phyloP scores from a whole-genome alignment of 2,329 filamentous ascomycete species.

The Pestalotiopsis fici region DNA sequence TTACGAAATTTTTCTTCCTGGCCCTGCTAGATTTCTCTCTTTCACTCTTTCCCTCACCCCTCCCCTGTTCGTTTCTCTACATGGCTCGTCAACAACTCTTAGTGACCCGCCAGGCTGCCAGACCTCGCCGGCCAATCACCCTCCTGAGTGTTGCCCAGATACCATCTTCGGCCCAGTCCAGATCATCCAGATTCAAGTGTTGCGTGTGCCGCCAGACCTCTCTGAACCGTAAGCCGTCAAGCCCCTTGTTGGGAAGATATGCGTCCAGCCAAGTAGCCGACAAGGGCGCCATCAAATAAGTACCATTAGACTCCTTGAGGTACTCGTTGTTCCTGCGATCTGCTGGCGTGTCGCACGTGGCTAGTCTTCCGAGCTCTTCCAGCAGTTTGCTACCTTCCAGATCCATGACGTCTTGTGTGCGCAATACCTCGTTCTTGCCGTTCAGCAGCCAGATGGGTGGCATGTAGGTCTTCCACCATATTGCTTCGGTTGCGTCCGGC shows the following conservation, averaged over 20 bases:
- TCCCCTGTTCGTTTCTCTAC: background rate
- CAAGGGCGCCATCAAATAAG: conserved; percentile 72
- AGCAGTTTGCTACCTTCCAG: conserved; percentile 63
- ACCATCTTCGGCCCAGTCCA: conserved; percentile 78
- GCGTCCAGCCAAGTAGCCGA: conserved; percentile 71
- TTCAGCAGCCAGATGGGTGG: conserved; percentile 80
- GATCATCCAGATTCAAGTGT: conserved; percentile 77
- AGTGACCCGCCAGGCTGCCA: conserved; percentile 65
- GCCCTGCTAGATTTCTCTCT: background rate
- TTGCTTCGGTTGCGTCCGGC: conserved; percentile 66
- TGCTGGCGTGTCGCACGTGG: conserved; percentile 63
- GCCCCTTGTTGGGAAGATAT: conserved; percentile 59
- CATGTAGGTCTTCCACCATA: conserved; percentile 88
- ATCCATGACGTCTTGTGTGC: conserved; percentile 74
- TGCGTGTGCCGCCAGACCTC: conserved; percentile 69
- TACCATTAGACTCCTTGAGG: conserved; percentile 62
- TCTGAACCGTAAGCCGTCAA: conserved; percentile 63
- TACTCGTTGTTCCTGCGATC: conserved; percentile 57
- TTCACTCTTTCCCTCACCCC: too few relatives aligned
- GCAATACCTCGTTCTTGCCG: conserved; percentile 71
- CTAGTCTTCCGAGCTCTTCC: conserved; percentile 55
- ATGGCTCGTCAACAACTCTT: conserved; percentile 49
- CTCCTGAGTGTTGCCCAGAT: conserved; percentile 70
- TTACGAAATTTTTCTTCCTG: background rate
- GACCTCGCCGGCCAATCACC: conserved; percentile 64